phyloP scores from a whole-genome alignment of 2,329 filamentous ascomycete genomes.

The Xylogone sp. region DNA sequence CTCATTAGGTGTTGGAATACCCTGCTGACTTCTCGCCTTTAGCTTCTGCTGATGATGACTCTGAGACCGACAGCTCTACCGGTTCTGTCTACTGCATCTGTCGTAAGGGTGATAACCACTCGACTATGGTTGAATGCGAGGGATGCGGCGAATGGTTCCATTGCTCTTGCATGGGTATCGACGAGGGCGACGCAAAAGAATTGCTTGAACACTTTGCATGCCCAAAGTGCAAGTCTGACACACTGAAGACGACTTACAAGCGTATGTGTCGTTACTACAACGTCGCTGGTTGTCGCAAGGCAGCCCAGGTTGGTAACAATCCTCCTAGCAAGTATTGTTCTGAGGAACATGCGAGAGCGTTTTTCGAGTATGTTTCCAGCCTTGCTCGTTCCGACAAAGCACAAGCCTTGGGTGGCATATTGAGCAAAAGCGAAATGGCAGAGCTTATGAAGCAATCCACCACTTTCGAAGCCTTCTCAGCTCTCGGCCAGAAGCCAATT shows the following conservation, averaged over 20 bases:
- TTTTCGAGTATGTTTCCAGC: constrained; percentile 15
- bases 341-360: constrained; percentile 20
- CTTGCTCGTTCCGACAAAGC: constrained; percentile 15
- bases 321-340: constrained; percentile 28
- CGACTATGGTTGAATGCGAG: constrained; percentile 30
- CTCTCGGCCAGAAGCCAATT: constrained; percentile 23
- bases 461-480: constrained; percentile 15
- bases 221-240: constrained; percentile 20
- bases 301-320: constrained; percentile 22
- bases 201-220: constrained; percentile 29
- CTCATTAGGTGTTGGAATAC: too few species aligned
- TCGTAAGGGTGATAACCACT: constrained; percentile 27
- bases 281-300: constrained; percentile 20
- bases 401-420: constrained; percentile 23
- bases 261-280: constrained; percentile 25
- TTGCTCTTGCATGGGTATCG: constrained; percentile 24
- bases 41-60: constrained; percentile 3
- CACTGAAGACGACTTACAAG: constrained; percentile 24
- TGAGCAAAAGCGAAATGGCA: constrained; percentile 19
- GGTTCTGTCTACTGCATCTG: constrained; percentile 29
- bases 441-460: constrained; percentile 15
- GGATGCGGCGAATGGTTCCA: constrained; percentile 31
- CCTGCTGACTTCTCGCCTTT: background rate
- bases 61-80: constrained; percentile 25
- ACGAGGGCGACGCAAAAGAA: constrained; percentile 23